Base-by-base conservation (phyloP, 2,329 filamentous ascomycete species). In the Neurospora crassa region DNA sequence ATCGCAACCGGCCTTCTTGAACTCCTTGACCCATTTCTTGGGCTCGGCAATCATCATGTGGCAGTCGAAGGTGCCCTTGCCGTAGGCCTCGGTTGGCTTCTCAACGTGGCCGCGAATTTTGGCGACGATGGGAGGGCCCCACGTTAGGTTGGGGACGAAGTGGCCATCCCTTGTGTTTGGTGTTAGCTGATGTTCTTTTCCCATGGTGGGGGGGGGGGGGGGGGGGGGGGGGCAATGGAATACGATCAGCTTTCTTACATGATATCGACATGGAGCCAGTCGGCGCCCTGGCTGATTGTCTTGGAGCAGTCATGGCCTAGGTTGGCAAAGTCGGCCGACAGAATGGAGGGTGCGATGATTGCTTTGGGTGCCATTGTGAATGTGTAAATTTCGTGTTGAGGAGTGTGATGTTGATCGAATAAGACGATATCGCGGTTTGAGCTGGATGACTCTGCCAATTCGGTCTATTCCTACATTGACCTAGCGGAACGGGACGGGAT, bases 41-140 rank as follows among this genome's bases (percentile, higher is more conserved):
- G 96, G 96, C 94, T 99, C 95, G 78, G 93, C 90, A 79, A 99
- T 97, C 96, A 99, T 99, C 96, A 99, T 98, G 83, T 99, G 96
- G 87, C 96, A 99, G 83, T 99, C 96, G 80, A 99, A 99, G 16
- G 95, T 98, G 73, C 96, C 96, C 77, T 90, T 92, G 70, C 92
- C 94, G 76, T 91, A 85, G 42, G 87, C 87, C 69, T 87, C 84
- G 53, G 85, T 85, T 3, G 94, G 94, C 76, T 87, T 86, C 71
- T 93, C 90, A 77, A 99, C 94, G 78, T 97, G 92, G 67, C 88
- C 86, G 74, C 96, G 90, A 78, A 99, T 96, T 85, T 95, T 97
- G 76, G 93, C 95, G 67, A 99, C 96, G 45, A 99, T 94, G 5
- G 95, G 94, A 24, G 95, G 90, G 72, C 96, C 96, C 79, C 98